phyloP scores from a whole-genome alignment of 2,329 filamentous ascomycete genomes.

The Fusarium albosuccineum region DNA sequence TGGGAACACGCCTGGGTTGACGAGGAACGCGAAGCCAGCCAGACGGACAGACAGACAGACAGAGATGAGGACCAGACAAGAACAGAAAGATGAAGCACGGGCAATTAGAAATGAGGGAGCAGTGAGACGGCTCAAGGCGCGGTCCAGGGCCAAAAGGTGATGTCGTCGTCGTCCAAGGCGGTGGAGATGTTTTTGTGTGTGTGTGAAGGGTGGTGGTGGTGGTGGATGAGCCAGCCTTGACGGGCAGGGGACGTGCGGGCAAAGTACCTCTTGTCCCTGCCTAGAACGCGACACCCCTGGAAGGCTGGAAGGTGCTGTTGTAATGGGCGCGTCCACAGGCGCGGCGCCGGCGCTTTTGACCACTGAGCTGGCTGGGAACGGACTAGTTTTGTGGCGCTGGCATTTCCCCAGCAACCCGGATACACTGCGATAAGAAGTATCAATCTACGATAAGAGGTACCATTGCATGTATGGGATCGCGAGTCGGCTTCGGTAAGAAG shows the following conservation, averaged over 20 bases:
- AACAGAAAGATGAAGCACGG: constrained; percentile 11
- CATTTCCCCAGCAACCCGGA: constrained; percentile 42
- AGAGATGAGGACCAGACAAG: background rate
- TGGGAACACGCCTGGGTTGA: constrained; percentile 9
- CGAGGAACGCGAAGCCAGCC: constrained; percentile 11
- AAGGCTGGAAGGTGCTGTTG: constrained; percentile 8
- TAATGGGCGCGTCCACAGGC: constrained; percentile 37
- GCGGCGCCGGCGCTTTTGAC: constrained; percentile 23
- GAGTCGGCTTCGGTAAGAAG: background rate
- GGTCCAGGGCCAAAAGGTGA: constrained; percentile 20
- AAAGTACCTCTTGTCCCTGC: constrained; percentile 11
- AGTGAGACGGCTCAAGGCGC: constrained; percentile 14
- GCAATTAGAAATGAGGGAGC: constrained; percentile 12
- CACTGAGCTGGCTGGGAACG: constrained; percentile 25
- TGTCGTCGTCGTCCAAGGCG: constrained; percentile 25
- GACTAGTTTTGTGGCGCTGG: constrained; percentile 29
- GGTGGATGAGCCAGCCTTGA: constrained; percentile 1
- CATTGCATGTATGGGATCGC: background rate
- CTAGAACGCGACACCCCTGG: constrained; percentile 30
- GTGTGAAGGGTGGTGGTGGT: background rate
- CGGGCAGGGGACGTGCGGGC: constrained; percentile 6
- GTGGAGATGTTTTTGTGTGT: constrained; percentile 36
- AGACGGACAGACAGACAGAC: background rate
- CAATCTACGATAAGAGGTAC: too few relatives aligned
- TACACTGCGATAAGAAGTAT: constrained; percentile 22